Evolutionary conservation across 2,329 filamentous ascomycete genomes (phyloP), one percentile per base, ranked within the genome.

Genomic region (Bisporella sp.): DNA sequence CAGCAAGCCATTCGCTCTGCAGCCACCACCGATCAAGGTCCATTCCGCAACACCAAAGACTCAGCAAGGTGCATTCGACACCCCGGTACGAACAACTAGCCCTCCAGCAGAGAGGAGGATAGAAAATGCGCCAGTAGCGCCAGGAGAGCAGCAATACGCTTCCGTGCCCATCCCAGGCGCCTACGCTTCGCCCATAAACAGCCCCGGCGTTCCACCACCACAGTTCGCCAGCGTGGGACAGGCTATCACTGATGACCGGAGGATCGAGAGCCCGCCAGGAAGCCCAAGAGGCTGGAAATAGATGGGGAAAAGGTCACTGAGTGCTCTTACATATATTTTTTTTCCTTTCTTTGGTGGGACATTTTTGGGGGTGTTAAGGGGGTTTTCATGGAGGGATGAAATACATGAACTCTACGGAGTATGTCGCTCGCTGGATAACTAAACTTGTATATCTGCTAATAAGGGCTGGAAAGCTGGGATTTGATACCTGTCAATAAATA

Each of bases 101-200:
- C 45, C 41, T 31, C 35, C 32, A 32, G 21, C 45, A 21, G 35
- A 54, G 59, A 59, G 49, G 66, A 67, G 9, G 63, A 59, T 84
- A 58, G 75, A 83, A 46, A 87, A 89, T 58, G 82, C 83, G 13
- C 78, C 77, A 8, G 78, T 82, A 30, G 86, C 87, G 7, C 83
- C 87, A 0, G 87, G 90, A 45, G 92, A 96, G 75, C 81, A 86
- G 60, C 81, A 83, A 45, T 96, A 96, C 68, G 91, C 84, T 9
- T 73, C 85, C 28, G 92, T 96, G 32, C 89, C 91, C 1, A 96
- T 96, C 53, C 92, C 92, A 0, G 87, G 87, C 5, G 87, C 90
- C 0, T 96, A 96, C 65, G 73, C 77, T 5, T 73, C 73, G 51
- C 73, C 73, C 5, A 59, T 81, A 50, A 76, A 73, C 67, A 78